Conservation (phyloP, 768 basidiomycete genomes). For the Suillus plorans region DNA sequence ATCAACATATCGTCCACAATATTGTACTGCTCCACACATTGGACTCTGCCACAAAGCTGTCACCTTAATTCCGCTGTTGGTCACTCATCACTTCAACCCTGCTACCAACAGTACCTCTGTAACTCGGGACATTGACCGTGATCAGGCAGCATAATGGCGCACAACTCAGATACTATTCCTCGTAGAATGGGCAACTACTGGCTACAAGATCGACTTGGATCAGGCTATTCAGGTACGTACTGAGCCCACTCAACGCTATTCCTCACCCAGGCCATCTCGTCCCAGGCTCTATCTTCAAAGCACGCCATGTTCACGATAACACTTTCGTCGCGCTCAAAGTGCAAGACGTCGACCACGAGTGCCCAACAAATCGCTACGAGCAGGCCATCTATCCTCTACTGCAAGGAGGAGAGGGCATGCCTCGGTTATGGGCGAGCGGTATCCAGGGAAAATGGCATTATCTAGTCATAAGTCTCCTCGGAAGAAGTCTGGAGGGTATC, state of each 20-base stretch:
- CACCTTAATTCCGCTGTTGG: background rate
- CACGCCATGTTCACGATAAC: slow-evolving; percentile 53
- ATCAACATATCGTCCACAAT: background rate
- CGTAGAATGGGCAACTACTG: slow-evolving; percentile 57
- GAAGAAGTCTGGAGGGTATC: slow-evolving; percentile 64
- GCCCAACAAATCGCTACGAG: slow-evolving; percentile 76
- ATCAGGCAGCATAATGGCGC: slow-evolving; percentile 13
- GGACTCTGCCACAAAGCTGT: background rate
- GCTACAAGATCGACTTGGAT: slow-evolving; percentile 58
- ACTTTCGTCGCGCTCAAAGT: slow-evolving; percentile 74
- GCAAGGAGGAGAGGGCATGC: slow-evolving; percentile 75
- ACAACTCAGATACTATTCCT: slow-evolving; percentile 24
- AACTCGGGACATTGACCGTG: background rate
- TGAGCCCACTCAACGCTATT: background rate
- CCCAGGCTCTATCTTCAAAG: slow-evolving; percentile 72
- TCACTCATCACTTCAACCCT: background rate
- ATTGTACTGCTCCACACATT: slow-evolving; percentile 2
- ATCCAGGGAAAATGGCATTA: slow-evolving; percentile 61
- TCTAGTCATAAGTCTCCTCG: slow-evolving; percentile 77
- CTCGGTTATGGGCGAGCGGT: slow-evolving; percentile 64
- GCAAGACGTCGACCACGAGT: slow-evolving; percentile 67
- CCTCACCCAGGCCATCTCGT: slow-evolving; percentile 6
- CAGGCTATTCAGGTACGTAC: slow-evolving; percentile 68
- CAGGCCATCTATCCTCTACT: slow-evolving; percentile 65
- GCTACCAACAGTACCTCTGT: background rate